Base-by-base conservation (phyloP, 1,284 basidiomycete genomes). In the Trichosporon sp. region DNA sequence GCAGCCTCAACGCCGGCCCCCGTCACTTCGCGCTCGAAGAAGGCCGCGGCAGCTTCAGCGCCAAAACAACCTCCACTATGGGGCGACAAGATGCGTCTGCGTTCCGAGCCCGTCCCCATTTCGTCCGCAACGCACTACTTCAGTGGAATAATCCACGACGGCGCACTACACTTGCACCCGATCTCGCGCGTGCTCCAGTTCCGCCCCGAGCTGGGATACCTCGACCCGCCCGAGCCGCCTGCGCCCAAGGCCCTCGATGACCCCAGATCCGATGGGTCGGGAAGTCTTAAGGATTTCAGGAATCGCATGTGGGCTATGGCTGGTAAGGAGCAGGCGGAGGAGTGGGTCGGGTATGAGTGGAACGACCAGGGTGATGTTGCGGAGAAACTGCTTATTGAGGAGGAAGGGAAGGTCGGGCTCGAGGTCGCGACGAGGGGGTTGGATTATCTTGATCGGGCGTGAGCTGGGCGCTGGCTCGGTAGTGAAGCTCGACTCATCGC, bases 241-340 rank as follows among this genome's bases (percentile, higher is more conserved):
- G 49, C 49, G 14, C 49, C 49, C 14, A 27, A 58, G 57, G 27
- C 25, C 11, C 62, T 62, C 61, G 71, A 77, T 60, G 75, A 78
- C 60, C 73, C 76, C 27, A 70, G 76, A 27, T 75, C 74, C 58
- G 79, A 80, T 64, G 79, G 78, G 9, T 72, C 70, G 21, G 79
- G 79, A 8, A 72, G 71, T 4, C 75, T 80, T 63, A 76, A 77
- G 57, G 77, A 80, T 65, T 80, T 81, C 66, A 69, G 79, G 44
- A 73, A 74, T 60, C 78, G 78, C 66, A 77, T 80, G 75, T 77
- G 75, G 73, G 65, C 70, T 29, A 70, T 70, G 66, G 65, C 70
- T 1, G 64, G 70, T 40, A 67, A 70, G 29, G 78, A 80, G 65
- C 69, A 71, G 9, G 75, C 74, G 34, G 79, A 81, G 68, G 64